Conservation (phyloP, 306 rosid genomes). For the Lathyrus tuberosus region DNA sequence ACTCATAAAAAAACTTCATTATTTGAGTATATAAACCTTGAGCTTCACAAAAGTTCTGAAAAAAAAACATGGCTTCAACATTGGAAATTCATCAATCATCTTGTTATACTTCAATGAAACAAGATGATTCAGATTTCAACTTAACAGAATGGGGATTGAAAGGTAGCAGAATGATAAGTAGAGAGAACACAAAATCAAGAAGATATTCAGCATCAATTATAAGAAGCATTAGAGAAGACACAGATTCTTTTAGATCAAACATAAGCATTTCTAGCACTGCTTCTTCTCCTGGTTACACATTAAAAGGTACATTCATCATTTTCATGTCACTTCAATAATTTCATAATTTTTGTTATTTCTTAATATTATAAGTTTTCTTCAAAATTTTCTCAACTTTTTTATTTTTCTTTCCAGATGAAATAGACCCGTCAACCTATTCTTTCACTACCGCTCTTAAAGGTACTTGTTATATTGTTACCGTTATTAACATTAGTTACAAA, state of each 20-base stretch:
- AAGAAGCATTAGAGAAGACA: conserved; percentile 86
- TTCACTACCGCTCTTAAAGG: conserved; percentile 90
- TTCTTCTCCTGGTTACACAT: conserved; percentile 86
- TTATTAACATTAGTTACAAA: too few species aligned
- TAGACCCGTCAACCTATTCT: conserved; percentile 91
- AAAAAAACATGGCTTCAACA: conserved; percentile 45
- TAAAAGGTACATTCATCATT: conserved; percentile 55
- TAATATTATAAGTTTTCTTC: conserved; percentile 4
- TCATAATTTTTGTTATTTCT: background rate
- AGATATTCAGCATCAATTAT: conserved; percentile 83
- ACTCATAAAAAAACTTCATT: too few species aligned
- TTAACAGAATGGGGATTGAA: conserved; percentile 70
- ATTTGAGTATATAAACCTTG: conserved; percentile 12
- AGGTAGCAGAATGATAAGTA: conserved; percentile 48
- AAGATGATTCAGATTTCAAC: conserved; percentile 75
- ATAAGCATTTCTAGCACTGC: conserved; percentile 81
- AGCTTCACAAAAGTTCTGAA: conserved; percentile 9
- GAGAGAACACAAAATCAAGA: conserved; percentile 65
- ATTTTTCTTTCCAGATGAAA: conserved; percentile 65
- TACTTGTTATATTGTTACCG: background rate
- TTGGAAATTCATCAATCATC: conserved; percentile 51
- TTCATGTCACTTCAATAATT: background rate
- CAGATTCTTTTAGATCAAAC: conserved; percentile 83
- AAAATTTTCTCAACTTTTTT: background rate
- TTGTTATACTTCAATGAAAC: conserved; percentile 40